Conservation (phyloP, 1,139 yeast genomes). For the Zygoascus meyerae region DNA sequence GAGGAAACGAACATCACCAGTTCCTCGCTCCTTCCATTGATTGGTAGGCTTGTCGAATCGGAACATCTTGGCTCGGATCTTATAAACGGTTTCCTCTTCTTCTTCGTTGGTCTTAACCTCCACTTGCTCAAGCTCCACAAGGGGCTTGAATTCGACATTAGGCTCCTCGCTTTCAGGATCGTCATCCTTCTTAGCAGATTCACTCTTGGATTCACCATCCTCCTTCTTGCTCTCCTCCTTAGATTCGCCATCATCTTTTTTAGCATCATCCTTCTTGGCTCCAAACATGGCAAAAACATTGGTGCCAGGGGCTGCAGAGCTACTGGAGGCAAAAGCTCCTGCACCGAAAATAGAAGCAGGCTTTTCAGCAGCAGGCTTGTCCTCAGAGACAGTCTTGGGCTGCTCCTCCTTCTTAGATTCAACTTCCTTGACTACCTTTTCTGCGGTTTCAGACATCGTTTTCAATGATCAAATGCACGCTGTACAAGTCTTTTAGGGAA, state of each 20-base stretch:
- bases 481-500: no score
- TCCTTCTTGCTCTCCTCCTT: constrained; percentile 31
- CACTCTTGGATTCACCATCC: constrained; percentile 31
- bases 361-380: constrained; percentile 15
- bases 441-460: constrained; percentile 9
- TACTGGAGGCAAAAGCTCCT: constrained; percentile 31
- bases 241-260: constrained; percentile 25
- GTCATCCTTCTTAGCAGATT: constrained; percentile 35
- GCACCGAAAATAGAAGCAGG: constrained; percentile 23
- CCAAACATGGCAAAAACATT: constrained; percentile 90
- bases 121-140: constrained; percentile 90
- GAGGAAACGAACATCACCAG: constrained; percentile 95
- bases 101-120: constrained; percentile 97
- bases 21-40: constrained; percentile 99
- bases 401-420: constrained; percentile 17
- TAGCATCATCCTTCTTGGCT: constrained; percentile 50
- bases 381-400: constrained; percentile 18
- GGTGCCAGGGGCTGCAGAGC: constrained; percentile 50
- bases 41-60: constrained; percentile 68
- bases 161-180: constrained; percentile 83
- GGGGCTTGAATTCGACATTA: constrained; percentile 94
- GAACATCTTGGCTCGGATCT: constrained; percentile 85
- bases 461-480: no score
- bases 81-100: constrained; percentile 81
- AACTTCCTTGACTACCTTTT: constrained; percentile 8